Conservation (phyloP, 2,329 filamentous ascomycete species). For the Fusarium duplospermum region DNA sequence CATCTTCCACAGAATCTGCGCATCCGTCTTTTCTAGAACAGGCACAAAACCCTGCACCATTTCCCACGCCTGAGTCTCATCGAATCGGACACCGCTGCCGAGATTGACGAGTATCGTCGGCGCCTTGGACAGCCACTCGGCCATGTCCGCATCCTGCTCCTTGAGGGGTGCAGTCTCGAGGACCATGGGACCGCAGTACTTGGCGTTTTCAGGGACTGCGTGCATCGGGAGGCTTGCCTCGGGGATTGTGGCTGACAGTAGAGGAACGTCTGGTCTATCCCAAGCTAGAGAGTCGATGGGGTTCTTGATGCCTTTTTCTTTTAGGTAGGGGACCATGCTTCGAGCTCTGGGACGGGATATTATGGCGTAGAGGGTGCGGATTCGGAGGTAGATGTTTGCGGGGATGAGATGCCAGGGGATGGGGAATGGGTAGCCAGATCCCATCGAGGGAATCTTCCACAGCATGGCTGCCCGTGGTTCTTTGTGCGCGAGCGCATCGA, state of each 20-base stretch:
- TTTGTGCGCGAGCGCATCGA: conserved; percentile 52
- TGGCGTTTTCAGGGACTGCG: conserved; percentile 47
- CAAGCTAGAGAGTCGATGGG: conserved; percentile 35
- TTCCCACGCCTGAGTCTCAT: conserved; percentile 32
- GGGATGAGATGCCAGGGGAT: conserved; percentile 56
- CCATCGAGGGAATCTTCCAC: conserved; percentile 54
- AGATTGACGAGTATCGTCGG: conserved; percentile 62
- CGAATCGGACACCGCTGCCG: conserved; percentile 52
- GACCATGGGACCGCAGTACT: conserved; percentile 57
- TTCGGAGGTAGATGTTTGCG: conserved; percentile 50
- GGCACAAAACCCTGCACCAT: conserved; percentile 44
- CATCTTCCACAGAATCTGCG: conserved; percentile 50
- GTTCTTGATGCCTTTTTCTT: conserved; percentile 37
- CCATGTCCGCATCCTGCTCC: conserved; percentile 56
- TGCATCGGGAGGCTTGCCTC: conserved; percentile 50
- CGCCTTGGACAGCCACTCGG: conserved; percentile 53
- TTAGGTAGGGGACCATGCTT: conserved; percentile 49
- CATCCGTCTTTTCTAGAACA: conserved; percentile 31
- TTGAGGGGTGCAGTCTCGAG: conserved; percentile 50
- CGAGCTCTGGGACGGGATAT: conserved; percentile 14
- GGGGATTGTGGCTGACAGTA: conserved; percentile 41
- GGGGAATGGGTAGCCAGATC: conserved; percentile 57
- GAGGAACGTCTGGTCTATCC: conserved; percentile 39
- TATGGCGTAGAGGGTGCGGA: conserved; percentile 32
- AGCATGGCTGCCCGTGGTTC: conserved; percentile 54